Conservation (phyloP, 148 eudicot genomes). For the Bassia scoparia region DNA sequence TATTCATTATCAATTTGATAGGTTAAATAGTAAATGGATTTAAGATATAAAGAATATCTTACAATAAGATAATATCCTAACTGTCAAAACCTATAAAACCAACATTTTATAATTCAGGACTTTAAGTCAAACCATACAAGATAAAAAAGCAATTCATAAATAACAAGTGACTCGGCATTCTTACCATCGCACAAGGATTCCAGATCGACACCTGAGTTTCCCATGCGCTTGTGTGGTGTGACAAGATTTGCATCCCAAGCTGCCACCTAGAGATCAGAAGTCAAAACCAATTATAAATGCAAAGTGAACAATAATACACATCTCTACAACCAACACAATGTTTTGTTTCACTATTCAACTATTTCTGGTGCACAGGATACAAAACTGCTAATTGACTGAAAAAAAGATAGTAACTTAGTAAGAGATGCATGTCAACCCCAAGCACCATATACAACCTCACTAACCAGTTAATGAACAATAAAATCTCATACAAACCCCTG, state of each 20-base stretch:
- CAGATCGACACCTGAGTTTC: slow-evolving; percentile 62
- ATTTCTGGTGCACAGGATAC: background rate
- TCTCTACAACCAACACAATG: background rate
- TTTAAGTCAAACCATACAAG: background rate
- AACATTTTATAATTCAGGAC: no score
- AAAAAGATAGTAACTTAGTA: no score
- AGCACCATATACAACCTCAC: background rate
- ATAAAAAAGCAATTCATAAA: background rate
- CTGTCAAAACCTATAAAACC: no score
- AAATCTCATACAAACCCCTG: background rate
- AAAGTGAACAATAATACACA: background rate
- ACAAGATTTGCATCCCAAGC: slow-evolving; percentile 99
- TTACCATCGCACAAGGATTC: slow-evolving; percentile 79
- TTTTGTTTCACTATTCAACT: background rate
- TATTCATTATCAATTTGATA: background rate
- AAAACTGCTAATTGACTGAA: background rate
- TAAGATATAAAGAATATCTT: background rate
- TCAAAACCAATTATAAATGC: slow-evolving; percentile 3
- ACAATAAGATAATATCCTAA: background rate
- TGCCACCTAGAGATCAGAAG: slow-evolving; percentile 52
- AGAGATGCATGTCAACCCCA: background rate
- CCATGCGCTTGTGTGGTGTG: slow-evolving; percentile 97
- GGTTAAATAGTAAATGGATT: background rate
- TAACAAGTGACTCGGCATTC: slow-evolving; percentile 17
- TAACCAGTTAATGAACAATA: background rate